Percentiles rank a stretch among this genome's conserved stretches.
Conservation (phyloP, 306 rosid species). For the Trifolium repens region DNA sequence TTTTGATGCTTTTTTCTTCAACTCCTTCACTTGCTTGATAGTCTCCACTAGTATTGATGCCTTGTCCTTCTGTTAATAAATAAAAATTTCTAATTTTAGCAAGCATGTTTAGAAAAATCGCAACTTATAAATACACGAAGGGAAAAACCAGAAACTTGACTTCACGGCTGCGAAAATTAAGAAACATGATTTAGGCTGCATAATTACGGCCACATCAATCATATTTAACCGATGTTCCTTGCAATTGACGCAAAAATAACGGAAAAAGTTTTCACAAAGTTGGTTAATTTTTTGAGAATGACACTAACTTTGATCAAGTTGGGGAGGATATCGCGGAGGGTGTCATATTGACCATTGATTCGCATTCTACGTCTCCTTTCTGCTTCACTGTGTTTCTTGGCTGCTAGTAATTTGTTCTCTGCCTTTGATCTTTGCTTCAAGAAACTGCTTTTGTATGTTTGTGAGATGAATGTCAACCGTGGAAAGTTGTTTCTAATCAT, state of each 20-base stretch:
- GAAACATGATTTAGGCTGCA: neutral
- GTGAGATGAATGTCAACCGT: conserved; percentile 33
- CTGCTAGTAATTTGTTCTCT: conserved; percentile 54
- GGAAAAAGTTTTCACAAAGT: neutral
- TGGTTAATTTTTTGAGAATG: neutral
- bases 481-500: conserved; percentile 42
- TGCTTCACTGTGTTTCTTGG: conserved; percentile 75
- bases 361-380: conserved; percentile 74
- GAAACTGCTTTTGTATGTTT: conserved; percentile 43
- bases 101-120: conserved; percentile 1
- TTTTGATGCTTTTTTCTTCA: conserved; percentile 53
- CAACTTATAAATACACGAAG: too few relatives aligned
- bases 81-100: conserved; percentile 8
- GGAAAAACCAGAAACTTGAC: neutral
- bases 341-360: conserved; percentile 71
- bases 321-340: conserved; percentile 63
- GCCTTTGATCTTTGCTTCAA: conserved; percentile 55
- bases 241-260: neutral
- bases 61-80: conserved; percentile 65
- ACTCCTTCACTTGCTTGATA: conserved; percentile 57
- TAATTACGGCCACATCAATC: neutral
- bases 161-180: neutral
- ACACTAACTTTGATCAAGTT: conserved; percentile 59
- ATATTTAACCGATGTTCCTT: neutral
- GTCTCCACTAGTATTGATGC: conserved; percentile 68